Conservation (phyloP, 192 early-diverging fungal species). For the Podila clonocystis region DNA sequence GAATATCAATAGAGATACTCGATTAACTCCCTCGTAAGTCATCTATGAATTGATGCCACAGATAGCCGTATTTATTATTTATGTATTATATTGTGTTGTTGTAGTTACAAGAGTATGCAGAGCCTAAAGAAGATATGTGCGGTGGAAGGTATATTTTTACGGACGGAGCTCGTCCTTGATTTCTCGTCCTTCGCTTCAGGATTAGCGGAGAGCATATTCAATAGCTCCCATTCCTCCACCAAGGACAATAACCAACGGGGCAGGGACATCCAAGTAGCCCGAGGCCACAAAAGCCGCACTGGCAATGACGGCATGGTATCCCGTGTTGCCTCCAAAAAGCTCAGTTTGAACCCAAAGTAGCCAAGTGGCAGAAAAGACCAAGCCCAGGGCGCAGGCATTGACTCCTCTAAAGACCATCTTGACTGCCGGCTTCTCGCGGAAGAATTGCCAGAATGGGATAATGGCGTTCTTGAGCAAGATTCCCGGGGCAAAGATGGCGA, state of each 20-base stretch:
- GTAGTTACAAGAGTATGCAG: too few relatives aligned
- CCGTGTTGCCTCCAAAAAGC: constrained; percentile 24
- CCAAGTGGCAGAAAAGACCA: constrained; percentile 71
- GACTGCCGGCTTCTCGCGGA: constrained; percentile 52
- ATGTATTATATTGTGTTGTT: too few relatives aligned
- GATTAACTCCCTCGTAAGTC: too few relatives aligned
- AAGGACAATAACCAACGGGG: constrained; percentile 42
- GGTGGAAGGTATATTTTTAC: neutral
- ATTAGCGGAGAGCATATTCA: constrained; percentile 26
- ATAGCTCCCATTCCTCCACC: constrained; percentile 52
- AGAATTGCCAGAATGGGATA: constrained; percentile 70
- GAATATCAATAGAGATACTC: too few relatives aligned
- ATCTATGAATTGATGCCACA: too few relatives aligned
- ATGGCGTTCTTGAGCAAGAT: constrained; percentile 65
- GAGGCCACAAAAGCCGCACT: constrained; percentile 44
- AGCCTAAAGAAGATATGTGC: neutral
- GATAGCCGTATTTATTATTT: too few relatives aligned
- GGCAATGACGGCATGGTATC: constrained; percentile 50
- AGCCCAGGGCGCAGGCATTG: constrained; percentile 70
- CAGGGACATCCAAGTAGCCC: constrained; percentile 40
- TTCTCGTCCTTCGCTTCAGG: too few relatives aligned
- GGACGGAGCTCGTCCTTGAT: neutral
- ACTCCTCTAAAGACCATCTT: constrained; percentile 65
- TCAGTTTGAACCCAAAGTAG: constrained; percentile 56
- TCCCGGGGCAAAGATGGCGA: constrained; percentile 73